These are phyloP conservation scores for Lactarius trivialis DNA, from an alignment of 768 basidiomycete species.

Conservation along the genomic window DNA sequence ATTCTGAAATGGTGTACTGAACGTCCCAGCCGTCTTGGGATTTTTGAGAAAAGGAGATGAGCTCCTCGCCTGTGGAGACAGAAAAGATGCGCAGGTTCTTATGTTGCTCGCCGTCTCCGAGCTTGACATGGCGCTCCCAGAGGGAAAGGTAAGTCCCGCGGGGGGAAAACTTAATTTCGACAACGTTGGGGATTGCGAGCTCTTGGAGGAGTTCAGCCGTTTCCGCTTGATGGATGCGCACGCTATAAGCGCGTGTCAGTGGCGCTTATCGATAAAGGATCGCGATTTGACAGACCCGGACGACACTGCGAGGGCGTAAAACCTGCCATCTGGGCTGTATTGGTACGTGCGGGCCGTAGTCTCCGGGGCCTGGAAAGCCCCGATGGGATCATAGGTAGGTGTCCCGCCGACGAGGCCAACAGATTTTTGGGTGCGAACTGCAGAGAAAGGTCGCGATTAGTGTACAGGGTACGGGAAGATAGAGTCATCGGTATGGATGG, in stretches of 20 bases:
- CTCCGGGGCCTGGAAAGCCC: slow-evolving; percentile 61
- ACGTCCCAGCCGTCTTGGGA: slow-evolving; percentile 86
- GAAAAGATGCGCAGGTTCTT: slow-evolving; percentile 93
- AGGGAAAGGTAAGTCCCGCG: slow-evolving; percentile 89
- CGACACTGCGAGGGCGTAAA: slow-evolving; percentile 80
- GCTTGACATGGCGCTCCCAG: slow-evolving; percentile 91
- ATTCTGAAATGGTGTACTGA: slow-evolving; percentile 87
- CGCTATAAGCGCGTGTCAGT: slow-evolving; percentile 37
- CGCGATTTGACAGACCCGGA: slow-evolving; percentile 47
- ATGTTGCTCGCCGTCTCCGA: slow-evolving; percentile 86
- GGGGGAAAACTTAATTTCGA: slow-evolving; percentile 90
- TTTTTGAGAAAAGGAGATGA: slow-evolving; percentile 85
- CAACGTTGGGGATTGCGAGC: slow-evolving; percentile 62
- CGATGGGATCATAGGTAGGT: slow-evolving; percentile 63
- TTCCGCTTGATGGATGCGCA: slow-evolving; percentile 72
- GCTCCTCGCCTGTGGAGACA: slow-evolving; percentile 77
- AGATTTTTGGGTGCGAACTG: slow-evolving; percentile 93
- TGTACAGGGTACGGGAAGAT: slow-evolving; percentile 23
- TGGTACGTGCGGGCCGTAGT: slow-evolving; percentile 66
- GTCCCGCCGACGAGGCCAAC: slow-evolving; percentile 79
- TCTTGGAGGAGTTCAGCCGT: slow-evolving; percentile 68
- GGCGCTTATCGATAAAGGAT: slow-evolving; percentile 9
- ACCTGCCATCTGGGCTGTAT: slow-evolving; percentile 82
- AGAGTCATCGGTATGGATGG: not conserved
- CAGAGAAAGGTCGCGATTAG: slow-evolving; percentile 19